Percentiles rank a stretch among this genome's conserved stretches.
phyloP scores from a whole-genome alignment of 2,329 filamentous ascomycete species.

The Tolypocladium guangdongense region DNA sequence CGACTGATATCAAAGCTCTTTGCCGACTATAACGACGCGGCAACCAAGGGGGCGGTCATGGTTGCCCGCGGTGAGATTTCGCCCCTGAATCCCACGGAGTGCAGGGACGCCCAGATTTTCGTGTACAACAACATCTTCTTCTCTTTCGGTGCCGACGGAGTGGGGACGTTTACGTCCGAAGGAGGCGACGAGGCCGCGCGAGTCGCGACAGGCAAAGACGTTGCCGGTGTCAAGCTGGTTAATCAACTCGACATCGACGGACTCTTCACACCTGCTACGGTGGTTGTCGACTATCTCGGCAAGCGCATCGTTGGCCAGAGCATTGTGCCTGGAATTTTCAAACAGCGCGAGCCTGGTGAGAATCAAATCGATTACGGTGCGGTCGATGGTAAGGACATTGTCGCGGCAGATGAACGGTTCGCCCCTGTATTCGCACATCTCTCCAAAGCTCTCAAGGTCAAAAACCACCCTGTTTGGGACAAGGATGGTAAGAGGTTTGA shows the following conservation, averaged over 20 bases:
- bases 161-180: slow-evolving; percentile 92
- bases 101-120: slow-evolving; percentile 88
- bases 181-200: slow-evolving; percentile 93
- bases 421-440: slow-evolving; percentile 76
- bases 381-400: slow-evolving; percentile 91
- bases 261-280: slow-evolving; percentile 88
- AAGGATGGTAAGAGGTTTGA: slow-evolving; percentile 87
- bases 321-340: slow-evolving; percentile 98
- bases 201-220: slow-evolving; percentile 93
- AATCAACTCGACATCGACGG: slow-evolving; percentile 96
- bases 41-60: slow-evolving; percentile 79
- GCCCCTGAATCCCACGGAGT: slow-evolving; percentile 89
- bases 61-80: slow-evolving; percentile 89
- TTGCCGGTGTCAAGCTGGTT: slow-evolving; percentile 84
- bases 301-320: slow-evolving; percentile 96
- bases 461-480: slow-evolving; percentile 95
- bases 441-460: slow-evolving; percentile 81
- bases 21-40: slow-evolving; percentile 94
- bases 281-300: slow-evolving; percentile 93
- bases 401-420: slow-evolving; percentile 84
- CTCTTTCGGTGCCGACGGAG: slow-evolving; percentile 94
- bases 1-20: slow-evolving; percentile 90
- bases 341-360: slow-evolving; percentile 92
- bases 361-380: slow-evolving; percentile 98
- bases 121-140: slow-evolving; percentile 99